Percentiles rank a stretch among this genome's conserved stretches.
These are phyloP conservation scores for Brettanomyces sp. DNA, from an alignment of 805 yeast species.

Conservation along the genomic window DNA sequence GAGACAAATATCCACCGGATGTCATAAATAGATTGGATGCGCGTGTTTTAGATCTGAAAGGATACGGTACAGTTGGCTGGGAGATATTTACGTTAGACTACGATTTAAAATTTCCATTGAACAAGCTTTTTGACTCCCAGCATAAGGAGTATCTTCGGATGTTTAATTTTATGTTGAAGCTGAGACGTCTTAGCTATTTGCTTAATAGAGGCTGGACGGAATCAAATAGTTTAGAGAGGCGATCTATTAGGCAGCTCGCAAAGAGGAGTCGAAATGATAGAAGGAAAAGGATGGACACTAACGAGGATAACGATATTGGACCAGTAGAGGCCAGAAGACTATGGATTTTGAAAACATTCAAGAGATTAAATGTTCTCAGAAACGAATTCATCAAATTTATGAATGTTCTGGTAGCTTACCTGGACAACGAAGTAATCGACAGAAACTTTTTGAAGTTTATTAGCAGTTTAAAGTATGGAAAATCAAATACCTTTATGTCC, in stretches of 20 bases:
- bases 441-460: constrained; percentile 22
- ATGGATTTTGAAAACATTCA: constrained; percentile 16
- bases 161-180: constrained; percentile 79
- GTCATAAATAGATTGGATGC: constrained; percentile 65
- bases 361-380: constrained; percentile 29
- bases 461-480: constrained; percentile 12
- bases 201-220: constrained; percentile 41
- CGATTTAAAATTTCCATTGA: constrained; percentile 39
- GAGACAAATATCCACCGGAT: constrained; percentile 25
- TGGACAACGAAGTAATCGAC: constrained; percentile 40
- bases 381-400: constrained; percentile 33
- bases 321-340: constrained; percentile 11
- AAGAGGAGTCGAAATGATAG: constrained; percentile 8
- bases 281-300: constrained; percentile 1
- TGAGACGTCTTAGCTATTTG: constrained; percentile 51
- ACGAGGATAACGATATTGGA: constrained; percentile 2
- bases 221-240: constrained; percentile 23
- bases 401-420: constrained; percentile 29
- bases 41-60: constrained; percentile 62
- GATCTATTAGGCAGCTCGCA: constrained; percentile 13
- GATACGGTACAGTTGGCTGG: constrained; percentile 68
- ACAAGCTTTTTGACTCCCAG: constrained; percentile 43
- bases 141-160: constrained; percentile 61
- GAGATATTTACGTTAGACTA: constrained; percentile 87
- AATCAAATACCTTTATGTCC: constrained; percentile 1